Conservation (phyloP, 805 yeast species). For the Ogataea nonfermentans region DNA sequence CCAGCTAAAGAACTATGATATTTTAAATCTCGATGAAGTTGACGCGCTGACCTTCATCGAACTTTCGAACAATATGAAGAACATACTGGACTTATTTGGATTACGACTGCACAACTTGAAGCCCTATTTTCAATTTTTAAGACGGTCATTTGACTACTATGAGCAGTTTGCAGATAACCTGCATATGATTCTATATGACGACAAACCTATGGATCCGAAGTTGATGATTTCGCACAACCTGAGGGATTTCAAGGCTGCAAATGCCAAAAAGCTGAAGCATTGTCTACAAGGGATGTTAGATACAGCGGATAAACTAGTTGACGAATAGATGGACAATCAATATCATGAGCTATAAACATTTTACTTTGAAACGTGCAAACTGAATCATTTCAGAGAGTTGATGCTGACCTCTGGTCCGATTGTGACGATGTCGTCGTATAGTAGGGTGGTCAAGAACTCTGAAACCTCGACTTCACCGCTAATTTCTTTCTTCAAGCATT, state of each 20-base stretch:
- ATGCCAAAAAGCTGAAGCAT: constrained; percentile 9
- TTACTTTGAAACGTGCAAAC: background rate
- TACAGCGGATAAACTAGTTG: constrained; percentile 2
- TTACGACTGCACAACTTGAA: constrained; percentile 16
- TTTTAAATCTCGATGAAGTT: constrained; percentile 10
- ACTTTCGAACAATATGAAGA: constrained; percentile 16
- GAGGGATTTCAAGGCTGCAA: constrained; percentile 6
- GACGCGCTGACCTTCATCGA: constrained; percentile 15
- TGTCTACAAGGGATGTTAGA: constrained; percentile 21
- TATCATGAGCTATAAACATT: background rate
- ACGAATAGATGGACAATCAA: constrained; percentile 8
- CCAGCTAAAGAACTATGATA: constrained; percentile 9
- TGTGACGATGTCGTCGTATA: constrained; percentile 71
- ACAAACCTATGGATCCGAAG: constrained; percentile 10
- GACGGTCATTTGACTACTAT: constrained; percentile 16
- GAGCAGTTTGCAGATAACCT: constrained; percentile 17
- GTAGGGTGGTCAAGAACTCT: constrained; percentile 72
- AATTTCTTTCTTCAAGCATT: constrained; percentile 69
- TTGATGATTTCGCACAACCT: constrained; percentile 13
- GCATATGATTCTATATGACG: constrained; percentile 16
- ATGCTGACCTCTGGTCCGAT: constrained; percentile 35
- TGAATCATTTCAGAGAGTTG: constrained; percentile 25
- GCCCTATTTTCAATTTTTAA: constrained; percentile 17
- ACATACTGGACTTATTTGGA: constrained; percentile 14
- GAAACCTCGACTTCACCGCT: constrained; percentile 64